Evolutionary conservation across 495 filamentous ascomycete species (phyloP), one percentile per base, ranked within the genome.

Genomic region (Aspergillus olivimuriae): DNA sequence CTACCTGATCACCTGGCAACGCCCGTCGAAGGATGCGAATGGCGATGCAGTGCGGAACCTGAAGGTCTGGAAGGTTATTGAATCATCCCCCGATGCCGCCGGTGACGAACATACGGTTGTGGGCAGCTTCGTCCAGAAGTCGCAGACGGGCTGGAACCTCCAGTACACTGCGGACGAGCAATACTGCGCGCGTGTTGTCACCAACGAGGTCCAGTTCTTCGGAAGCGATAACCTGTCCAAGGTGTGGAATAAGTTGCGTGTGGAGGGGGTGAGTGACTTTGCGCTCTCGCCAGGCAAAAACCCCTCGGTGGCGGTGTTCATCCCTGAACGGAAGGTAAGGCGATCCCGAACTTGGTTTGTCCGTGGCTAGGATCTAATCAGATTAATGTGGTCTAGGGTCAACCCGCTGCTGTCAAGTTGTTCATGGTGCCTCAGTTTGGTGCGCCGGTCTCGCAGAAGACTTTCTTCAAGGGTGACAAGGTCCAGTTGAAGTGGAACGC

Each of bases 401-500:
- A 86, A 74, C 92, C 92, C 16, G 89, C 92, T 22, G 74, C 86
- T 2, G 89, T 97, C 57, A 95, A 94, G 68, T 86, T 96, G 31
- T 97, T 84, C 68, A 84, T 91, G 56, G 83, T 97, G 39, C 92
- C 92, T 14, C 76, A 87, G 48, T 95, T 95, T 63, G 73, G 65
- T 48, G 66, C 65, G 28, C 76, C 89, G 2, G 81, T 95, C 16
- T 96, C 94, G 9, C 89, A 96, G 64, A 97, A 96, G 83, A 96
- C 81, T 17, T 98, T 98, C 67, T 98, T 87, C 77, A 98, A 98
- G 72, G 92, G 89, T 44, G 92, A 98, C 68, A 96, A 96, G 70
- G 89, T 97, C 26, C 87, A 95, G 67, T 70, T 98, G 51, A 96
- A 96, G 72, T 98, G 92, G 92, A 97, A 96, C 65, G 75, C 77